These are phyloP conservation scores for Talaromyces sp. DNA, from an alignment of 2,329 filamentous ascomycete species.

Conservation along the genomic window DNA sequence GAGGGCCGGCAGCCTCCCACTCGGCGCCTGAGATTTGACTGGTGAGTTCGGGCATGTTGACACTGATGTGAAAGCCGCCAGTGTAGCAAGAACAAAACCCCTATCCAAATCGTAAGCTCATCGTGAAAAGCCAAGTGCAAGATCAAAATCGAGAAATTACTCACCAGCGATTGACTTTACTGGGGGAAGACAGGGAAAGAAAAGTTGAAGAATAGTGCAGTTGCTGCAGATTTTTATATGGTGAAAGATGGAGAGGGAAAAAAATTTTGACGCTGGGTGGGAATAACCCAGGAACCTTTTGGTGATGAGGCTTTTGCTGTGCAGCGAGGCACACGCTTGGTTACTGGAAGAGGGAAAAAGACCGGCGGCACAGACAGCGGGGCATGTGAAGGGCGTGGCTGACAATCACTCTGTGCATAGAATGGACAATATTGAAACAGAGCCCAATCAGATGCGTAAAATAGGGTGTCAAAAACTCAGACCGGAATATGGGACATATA, in stretches of 20 bases:
- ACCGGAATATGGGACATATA: background rate
- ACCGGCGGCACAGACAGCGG: background rate
- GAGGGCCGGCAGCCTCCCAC: constrained; percentile 5
- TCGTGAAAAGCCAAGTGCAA: background rate
- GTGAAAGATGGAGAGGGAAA: background rate
- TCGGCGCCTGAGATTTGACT: constrained; percentile 7
- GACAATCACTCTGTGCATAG: background rate
- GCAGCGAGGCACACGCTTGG: background rate
- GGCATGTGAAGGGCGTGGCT: background rate
- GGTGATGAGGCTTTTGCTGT: background rate
- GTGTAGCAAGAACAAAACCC: no score
- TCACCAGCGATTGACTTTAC: background rate
- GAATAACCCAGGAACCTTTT: background rate
- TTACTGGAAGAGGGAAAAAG: background rate
- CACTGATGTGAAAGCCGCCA: no score
- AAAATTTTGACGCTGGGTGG: background rate
- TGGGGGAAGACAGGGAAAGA: background rate
- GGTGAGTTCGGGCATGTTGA: constrained; percentile 7
- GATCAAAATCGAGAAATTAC: no score
- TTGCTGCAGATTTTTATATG: background rate
- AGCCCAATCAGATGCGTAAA: background rate
- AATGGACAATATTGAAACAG: background rate
- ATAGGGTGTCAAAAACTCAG: background rate
- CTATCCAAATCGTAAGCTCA: background rate
- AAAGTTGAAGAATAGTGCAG: background rate